These are phyloP conservation scores for Sphenostylis stenocarpa DNA, from an alignment of 306 rosid species.

Conservation along the genomic window DNA sequence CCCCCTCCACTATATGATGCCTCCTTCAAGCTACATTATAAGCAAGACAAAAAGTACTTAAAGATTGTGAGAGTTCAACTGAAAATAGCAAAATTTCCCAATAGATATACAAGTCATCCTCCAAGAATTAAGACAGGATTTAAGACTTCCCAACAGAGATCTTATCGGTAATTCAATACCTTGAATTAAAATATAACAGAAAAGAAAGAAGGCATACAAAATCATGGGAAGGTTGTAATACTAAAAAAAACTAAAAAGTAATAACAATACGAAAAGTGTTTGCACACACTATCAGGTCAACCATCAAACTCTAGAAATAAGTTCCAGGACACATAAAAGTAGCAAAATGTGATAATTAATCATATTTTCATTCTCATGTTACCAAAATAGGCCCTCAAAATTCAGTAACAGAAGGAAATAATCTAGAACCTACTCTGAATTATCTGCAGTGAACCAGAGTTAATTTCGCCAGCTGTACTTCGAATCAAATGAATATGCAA, in stretches of 20 bases:
- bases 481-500: background rate
- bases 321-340: background rate
- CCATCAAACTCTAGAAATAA: background rate
- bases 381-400: background rate
- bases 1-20: background rate
- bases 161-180: background rate
- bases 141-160: background rate
- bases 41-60: background rate
- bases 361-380: background rate
- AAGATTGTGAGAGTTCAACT: no score
- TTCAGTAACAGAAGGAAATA: background rate
- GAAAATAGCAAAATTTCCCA: no score
- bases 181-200: background rate
- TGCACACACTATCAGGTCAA: background rate
- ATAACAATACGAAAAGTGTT: background rate
- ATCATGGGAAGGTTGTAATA: background rate
- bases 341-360: background rate
- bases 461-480: background rate
- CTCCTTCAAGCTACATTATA: slow-evolving; percentile 3
- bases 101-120: no score
- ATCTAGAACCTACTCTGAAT: background rate
- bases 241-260: background rate
- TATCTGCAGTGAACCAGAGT: background rate
- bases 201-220: background rate
- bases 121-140: no score